phyloP scores from a whole-genome alignment of 2,329 filamentous ascomycete genomes.

The Fusarium fracticaudum region DNA sequence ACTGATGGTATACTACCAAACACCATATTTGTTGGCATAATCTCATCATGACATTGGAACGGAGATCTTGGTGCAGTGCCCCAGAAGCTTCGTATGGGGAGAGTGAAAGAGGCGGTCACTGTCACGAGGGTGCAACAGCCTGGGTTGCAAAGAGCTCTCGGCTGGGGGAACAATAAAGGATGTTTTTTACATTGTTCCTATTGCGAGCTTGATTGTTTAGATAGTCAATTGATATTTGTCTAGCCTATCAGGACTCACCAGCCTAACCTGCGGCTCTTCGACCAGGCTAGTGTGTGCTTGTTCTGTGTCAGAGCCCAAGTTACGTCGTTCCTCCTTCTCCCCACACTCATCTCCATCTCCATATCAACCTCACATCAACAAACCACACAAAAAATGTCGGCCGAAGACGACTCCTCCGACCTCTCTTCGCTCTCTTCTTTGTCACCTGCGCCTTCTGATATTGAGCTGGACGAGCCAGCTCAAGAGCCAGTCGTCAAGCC shows the following conservation, averaged over 20 bases:
- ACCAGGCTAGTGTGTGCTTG: slow-evolving; percentile 46
- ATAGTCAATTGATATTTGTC: slow-evolving; percentile 40
- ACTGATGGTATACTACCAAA: background rate
- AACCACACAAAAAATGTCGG: slow-evolving; percentile 58
- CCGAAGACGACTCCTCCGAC: slow-evolving; percentile 71
- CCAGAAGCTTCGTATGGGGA: background rate
- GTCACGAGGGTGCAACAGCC: background rate
- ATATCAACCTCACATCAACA: slow-evolving; percentile 42
- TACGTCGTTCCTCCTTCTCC: slow-evolving; percentile 47
- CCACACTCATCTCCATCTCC: slow-evolving; percentile 44
- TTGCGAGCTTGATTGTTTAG: slow-evolving; percentile 17
- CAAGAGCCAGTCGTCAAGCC: slow-evolving; percentile 54
- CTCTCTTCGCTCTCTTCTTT: slow-evolving; percentile 67
- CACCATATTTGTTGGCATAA: background rate
- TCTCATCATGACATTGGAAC: background rate
- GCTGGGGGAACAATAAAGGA: slow-evolving; percentile 6
- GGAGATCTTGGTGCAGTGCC: background rate
- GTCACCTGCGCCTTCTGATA: slow-evolving; percentile 56
- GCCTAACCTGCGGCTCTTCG: slow-evolving; percentile 47
- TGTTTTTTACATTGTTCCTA: slow-evolving; percentile 19
- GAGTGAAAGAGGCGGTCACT: background rate
- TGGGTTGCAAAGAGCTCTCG: background rate
- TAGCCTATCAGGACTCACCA: slow-evolving; percentile 46
- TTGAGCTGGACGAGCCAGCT: slow-evolving; percentile 60
- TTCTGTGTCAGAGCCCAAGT: slow-evolving; percentile 40